Percentiles rank a stretch among this genome's conserved stretches.
Evolutionary conservation across 1,284 basidiomycete species (phyloP).

Genomic region (Sanghuangporus baumii): DNA sequence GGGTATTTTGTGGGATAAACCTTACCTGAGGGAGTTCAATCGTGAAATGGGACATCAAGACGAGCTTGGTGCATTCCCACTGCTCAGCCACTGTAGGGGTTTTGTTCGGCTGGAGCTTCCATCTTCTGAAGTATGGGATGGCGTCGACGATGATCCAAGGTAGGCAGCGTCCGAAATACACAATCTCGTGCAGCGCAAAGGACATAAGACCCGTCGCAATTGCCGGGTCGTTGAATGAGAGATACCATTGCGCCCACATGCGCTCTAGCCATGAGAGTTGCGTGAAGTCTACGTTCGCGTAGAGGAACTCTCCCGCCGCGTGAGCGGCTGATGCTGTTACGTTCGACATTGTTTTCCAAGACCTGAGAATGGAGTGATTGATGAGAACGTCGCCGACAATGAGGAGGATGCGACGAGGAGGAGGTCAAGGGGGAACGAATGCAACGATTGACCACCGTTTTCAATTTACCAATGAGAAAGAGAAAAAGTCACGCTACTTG

Average conservation of each 20-base stretch:
- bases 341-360: conserved; percentile 25
- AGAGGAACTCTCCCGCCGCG: conserved; percentile 36
- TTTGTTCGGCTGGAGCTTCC: conserved; percentile 92
- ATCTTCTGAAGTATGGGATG: conserved; percentile 89
- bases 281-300: conserved; percentile 56
- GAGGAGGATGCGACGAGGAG: not conserved
- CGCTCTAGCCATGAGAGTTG: conserved; percentile 73
- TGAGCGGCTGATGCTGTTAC: conserved; percentile 25
- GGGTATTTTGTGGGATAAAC: conserved; percentile 12
- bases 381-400: not conserved
- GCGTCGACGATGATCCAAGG: conserved; percentile 97
- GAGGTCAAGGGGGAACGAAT: not conserved
- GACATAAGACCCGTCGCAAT: conserved; percentile 94
- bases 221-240: conserved; percentile 84
- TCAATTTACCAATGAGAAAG: not conserved
- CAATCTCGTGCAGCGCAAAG: conserved; percentile 93
- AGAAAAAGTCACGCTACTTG: conserved; percentile 7
- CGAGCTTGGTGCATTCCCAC: conserved; percentile 95
- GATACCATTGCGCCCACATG: conserved; percentile 81
- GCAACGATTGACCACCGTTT: not conserved
- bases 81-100: conserved; percentile 78
- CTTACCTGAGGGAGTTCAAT: conserved; percentile 86
- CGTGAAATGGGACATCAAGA: conserved; percentile 94
- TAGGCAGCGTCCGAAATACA: conserved; percentile 94
- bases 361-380: not conserved